Evolutionary conservation across 1,284 basidiomycete species (phyloP), one percentile per base, ranked within the genome.

Genomic region (Pseudozyma pruni): DNA sequence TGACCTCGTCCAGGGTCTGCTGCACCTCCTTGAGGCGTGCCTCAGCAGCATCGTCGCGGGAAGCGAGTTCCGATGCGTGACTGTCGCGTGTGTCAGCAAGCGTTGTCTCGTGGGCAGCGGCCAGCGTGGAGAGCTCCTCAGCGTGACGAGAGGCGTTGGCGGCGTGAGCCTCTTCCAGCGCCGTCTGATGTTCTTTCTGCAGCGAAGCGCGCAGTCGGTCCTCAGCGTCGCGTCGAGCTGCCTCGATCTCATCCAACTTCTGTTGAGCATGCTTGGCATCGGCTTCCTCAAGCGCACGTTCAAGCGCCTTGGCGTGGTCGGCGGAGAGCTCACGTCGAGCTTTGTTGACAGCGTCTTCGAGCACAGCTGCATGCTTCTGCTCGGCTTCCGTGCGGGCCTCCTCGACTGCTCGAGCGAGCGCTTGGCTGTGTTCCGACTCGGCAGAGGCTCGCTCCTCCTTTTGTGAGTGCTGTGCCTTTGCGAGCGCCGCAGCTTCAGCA

Each of bases 321-420:
- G 55, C 58, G 2, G 56, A 61, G 13, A 66, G 45, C 40, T 71
- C 68, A n/a, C 56, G 53, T n/a, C 57, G 61, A 33, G 58, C 58
- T 7, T 25, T 47, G 39, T 34, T 55, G 38, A 67, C 40, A 13
- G 62, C 63, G 25, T 72, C 62, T 49, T 72, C 63, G 13, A 67
- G 44, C 5, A 55, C 48, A 16, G 63, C 62, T 10, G 61, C 50
- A n/a, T 64, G 66, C 58, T 53, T 60, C 44, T 64, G 45, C 38
- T 58, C 52, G 5, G 51, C 49, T 27, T 72, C 62, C 31, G 47
- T 9, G 13, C 45, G 62, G 16, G 62, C 53, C 31, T 62, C 37
- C 34, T 50, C 53, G 19, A 61, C 20, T 1, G 66, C 66, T 35
- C 57, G 16, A 16, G 43, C 29, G 23, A 66, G 43, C 34, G 44